These are phyloP conservation scores for Pseudocercospora macadamiae DNA, from an alignment of 2,329 filamentous ascomycete species.

Conservation along the genomic window DNA sequence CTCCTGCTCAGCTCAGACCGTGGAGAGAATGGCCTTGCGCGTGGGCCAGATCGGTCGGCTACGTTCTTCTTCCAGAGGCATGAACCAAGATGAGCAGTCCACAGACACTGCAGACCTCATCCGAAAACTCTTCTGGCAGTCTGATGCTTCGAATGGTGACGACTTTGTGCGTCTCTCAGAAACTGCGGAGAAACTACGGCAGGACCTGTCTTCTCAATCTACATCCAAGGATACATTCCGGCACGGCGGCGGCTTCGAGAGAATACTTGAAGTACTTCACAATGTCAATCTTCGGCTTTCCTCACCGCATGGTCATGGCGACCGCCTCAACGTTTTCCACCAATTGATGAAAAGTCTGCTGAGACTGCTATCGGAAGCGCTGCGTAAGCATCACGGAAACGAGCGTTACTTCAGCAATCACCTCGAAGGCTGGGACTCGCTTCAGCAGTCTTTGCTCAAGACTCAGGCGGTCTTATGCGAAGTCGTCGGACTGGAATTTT, in stretches of 20 bases:
- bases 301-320: conserved; percentile 16
- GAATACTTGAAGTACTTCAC: conserved; percentile 27
- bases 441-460: conserved; percentile 73
- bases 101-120: conserved; percentile 31
- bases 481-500: neutral
- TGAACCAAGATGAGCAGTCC: conserved; percentile 32
- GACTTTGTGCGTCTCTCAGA: conserved; percentile 21
- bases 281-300: conserved; percentile 16
- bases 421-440: conserved; percentile 74
- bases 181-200: conserved; percentile 26
- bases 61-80: conserved; percentile 33
- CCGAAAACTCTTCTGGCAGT: conserved; percentile 22
- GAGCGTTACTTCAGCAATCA: conserved; percentile 79
- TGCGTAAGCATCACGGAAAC: conserved; percentile 83
- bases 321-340: conserved; percentile 6
- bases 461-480: conserved; percentile 8
- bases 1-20: conserved; percentile 17
- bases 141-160: conserved; percentile 22
- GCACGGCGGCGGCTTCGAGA: conserved; percentile 36
- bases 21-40: conserved; percentile 31
- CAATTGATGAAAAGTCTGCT: conserved; percentile 22
- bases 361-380: conserved; percentile 68
- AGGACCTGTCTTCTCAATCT: conserved; percentile 22
- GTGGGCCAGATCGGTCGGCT: conserved; percentile 28
- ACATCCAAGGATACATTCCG: conserved; percentile 36